These are phyloP conservation scores for Camelina hispida DNA, from an alignment of 345 rosid species.

Conservation along the genomic window DNA sequence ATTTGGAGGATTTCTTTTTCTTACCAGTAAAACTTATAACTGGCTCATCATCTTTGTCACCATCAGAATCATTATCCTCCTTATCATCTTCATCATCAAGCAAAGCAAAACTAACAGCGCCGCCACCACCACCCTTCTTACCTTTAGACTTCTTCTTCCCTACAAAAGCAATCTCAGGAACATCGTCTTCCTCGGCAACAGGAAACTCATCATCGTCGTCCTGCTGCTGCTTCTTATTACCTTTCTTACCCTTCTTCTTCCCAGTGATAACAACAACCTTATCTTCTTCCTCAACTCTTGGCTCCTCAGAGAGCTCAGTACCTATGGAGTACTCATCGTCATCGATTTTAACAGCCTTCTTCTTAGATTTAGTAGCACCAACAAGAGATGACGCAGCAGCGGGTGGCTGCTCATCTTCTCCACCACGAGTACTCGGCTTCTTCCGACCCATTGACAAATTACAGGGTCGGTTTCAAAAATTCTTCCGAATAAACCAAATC, in stretches of 20 bases:
- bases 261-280: slow-evolving; percentile 47
- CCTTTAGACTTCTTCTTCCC: slow-evolving; percentile 63
- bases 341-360: slow-evolving; percentile 65
- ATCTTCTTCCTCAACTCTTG: slow-evolving; percentile 52
- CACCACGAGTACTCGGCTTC: slow-evolving; percentile 64
- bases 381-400: slow-evolving; percentile 50
- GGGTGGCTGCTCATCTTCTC: slow-evolving; percentile 41
- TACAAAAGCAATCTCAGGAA: slow-evolving; percentile 42
- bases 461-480: not conserved
- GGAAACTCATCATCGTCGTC: slow-evolving; percentile 51
- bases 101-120: slow-evolving; percentile 54
- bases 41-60: slow-evolving; percentile 50
- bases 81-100: slow-evolving; percentile 46
- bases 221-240: slow-evolving; percentile 43
- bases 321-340: slow-evolving; percentile 80
- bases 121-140: slow-evolving; percentile 36
- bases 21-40: slow-evolving; percentile 54
- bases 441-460: slow-evolving; percentile 62
- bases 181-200: slow-evolving; percentile 48
- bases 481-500: slow-evolving; percentile 24
- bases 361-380: slow-evolving; percentile 59
- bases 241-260: slow-evolving; percentile 47
- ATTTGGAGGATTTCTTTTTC: slow-evolving; percentile 80
- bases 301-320: slow-evolving; percentile 66
- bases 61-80: slow-evolving; percentile 51